Base-by-base conservation (phyloP, 225 moss, liverwort and hornwort genomes). In the Ulota crispa region DNA sequence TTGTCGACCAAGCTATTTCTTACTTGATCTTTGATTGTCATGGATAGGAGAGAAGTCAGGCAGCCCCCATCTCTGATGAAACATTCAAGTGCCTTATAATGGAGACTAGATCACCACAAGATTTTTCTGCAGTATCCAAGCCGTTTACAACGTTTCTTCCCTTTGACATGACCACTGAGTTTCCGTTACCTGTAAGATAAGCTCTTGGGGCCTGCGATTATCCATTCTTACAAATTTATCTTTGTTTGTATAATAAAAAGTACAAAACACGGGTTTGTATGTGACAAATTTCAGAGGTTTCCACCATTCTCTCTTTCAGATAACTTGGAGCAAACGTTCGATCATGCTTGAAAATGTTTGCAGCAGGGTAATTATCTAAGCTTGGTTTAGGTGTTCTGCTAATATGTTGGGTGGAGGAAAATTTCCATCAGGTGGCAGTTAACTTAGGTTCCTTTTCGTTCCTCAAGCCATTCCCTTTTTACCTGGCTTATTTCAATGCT, bases 131-230 rank as follows among this genome's bases (percentile, higher is more conserved):
- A 83, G 73, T 83, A 57, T 64, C 82, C 32, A 85, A 81, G 72
- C 83, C 83, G 23, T 87, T 84, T 72, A 85, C 84, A 30, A 70
- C 87, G 52, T 91, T 85, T 83, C 81, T 88, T 79, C 91, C 91
- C 42, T 91, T 89, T 73, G 89, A 91, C 77, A 91, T 91, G 91
- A 87, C 87, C 63, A 81, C 83, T 56, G 91, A 91, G 45, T 79
- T 85, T 78, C 91, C 91, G 63, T 42, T 78, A 66, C 85, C 88
- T 54, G 91, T 91, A 89, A 87, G 87, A 70, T 70, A 31, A 63
- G 65, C 66, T 81, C 70, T 77, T 80, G 31, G 50, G 76, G 9
- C 27, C 41, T 53, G 36, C 31, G 16, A 19, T 71, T 54, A 34
- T 59, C 56, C 70, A 64, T 81, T 57, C 15, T 65, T 14, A 13